Conservation (phyloP, 2,329 filamentous ascomycete species). For the Pezicula radicicola region DNA sequence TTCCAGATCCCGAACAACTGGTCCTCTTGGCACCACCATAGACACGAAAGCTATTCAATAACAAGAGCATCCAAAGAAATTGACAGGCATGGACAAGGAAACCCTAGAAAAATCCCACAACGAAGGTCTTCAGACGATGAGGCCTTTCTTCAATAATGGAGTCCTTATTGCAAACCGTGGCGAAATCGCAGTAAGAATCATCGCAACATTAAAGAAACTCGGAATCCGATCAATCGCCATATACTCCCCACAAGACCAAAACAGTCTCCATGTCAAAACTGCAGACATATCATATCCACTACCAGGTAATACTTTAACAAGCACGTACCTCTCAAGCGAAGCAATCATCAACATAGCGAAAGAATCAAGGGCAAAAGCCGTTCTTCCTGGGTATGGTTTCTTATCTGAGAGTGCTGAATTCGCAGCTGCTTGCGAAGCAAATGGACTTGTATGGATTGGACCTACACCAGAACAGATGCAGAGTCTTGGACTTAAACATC, state of each 20-base stretch:
- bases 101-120: too few species aligned
- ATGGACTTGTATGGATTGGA: constrained; percentile 56
- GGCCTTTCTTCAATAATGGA: too few species aligned
- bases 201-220: constrained; percentile 10
- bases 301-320: constrained; percentile 39
- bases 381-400: constrained; percentile 69
- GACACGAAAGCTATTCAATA: too few species aligned
- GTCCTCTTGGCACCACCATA: too few species aligned
- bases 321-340: constrained; percentile 46
- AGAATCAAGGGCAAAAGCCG: constrained; percentile 49
- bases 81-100: too few species aligned
- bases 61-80: too few species aligned
- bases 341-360: constrained; percentile 42
- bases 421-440: constrained; percentile 46
- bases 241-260: constrained; percentile 37
- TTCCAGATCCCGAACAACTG: too few species aligned
- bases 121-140: too few species aligned
- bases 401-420: constrained; percentile 62
- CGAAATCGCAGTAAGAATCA: constrained; percentile 53
- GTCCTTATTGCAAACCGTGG: constrained; percentile 39
- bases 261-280: background rate
- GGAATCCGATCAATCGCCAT: constrained; percentile 45
- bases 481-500: constrained; percentile 35
- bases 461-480: constrained; percentile 45
- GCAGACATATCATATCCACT: background rate